These are phyloP conservation scores for Groenewaldozyma salmanticensis DNA, from an alignment of 805 yeast species.

Conservation along the genomic window DNA sequence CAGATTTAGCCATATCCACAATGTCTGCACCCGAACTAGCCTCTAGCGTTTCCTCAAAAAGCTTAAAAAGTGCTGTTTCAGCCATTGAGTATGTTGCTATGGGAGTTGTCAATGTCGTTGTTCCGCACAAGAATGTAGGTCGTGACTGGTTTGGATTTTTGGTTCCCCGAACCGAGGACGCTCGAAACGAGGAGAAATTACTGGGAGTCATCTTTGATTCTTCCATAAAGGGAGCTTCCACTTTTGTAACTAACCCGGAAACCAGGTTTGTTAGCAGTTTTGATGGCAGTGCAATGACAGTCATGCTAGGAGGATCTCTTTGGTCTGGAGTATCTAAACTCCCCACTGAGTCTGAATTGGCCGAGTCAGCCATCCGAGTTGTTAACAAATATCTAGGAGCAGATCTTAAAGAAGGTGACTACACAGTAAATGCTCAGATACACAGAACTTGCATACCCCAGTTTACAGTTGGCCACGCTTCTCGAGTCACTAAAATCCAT, in stretches of 20 bases:
- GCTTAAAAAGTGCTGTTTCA: slow-evolving; percentile 5
- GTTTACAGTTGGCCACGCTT: slow-evolving; percentile 59
- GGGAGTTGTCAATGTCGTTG: slow-evolving; percentile 59
- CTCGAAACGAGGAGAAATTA: slow-evolving; percentile 42
- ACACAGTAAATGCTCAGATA: slow-evolving; percentile 29
- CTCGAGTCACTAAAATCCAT: slow-evolving; percentile 30
- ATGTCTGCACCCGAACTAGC: slow-evolving; percentile 13
- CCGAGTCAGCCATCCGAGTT: slow-evolving; percentile 28
- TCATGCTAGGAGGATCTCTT: slow-evolving; percentile 84
- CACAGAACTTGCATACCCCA: slow-evolving; percentile 68
- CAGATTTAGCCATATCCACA: slow-evolving; percentile 15
- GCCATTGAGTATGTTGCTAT: slow-evolving; percentile 46
- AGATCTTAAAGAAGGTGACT: slow-evolving; percentile 22
- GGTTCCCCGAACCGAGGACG: slow-evolving; percentile 49
- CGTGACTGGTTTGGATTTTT: slow-evolving; percentile 77
- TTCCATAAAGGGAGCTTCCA: slow-evolving; percentile 55
- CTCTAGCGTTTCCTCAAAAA: neutral
- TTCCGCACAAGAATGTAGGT: slow-evolving; percentile 35
- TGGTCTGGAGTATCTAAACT: slow-evolving; percentile 28
- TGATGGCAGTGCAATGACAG: slow-evolving; percentile 62
- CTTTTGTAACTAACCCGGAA: slow-evolving; percentile 20
- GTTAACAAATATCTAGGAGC: slow-evolving; percentile 33
- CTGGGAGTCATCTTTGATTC: slow-evolving; percentile 90
- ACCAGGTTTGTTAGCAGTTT: slow-evolving; percentile 5
- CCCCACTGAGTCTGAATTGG: slow-evolving; percentile 20